Conservation (phyloP, 108 stramenopile genomes). For the Aurantiochytrium sp. region DNA sequence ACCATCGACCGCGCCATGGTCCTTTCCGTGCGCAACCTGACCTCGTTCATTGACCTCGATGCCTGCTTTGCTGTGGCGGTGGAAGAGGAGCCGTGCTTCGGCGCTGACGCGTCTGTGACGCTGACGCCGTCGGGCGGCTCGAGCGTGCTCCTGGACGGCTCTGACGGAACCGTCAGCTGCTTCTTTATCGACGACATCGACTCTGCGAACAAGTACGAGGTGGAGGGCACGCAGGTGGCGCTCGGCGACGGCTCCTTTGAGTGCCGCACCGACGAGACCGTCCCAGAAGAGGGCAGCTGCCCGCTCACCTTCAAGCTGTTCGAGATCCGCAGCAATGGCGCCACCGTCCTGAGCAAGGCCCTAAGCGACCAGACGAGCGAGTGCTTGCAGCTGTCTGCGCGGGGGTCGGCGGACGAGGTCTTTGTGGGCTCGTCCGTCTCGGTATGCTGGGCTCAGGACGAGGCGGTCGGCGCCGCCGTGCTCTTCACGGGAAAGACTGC, state of each 20-base stretch:
- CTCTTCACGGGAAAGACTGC: background rate
- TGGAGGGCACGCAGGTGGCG: background rate
- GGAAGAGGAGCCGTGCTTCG: background rate
- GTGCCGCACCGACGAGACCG: background rate
- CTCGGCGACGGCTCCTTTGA: background rate
- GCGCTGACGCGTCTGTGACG: background rate
- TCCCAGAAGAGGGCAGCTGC: background rate
- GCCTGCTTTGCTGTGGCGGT: background rate
- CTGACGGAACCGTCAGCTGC: background rate
- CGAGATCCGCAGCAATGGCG: background rate
- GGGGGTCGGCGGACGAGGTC: background rate
- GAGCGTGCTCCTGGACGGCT: background rate
- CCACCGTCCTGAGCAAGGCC: background rate
- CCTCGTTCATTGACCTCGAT: background rate
- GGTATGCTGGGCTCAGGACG: background rate
- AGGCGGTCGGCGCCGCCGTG: background rate
- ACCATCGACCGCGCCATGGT: background rate
- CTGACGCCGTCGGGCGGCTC: background rate
- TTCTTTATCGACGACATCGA: background rate
- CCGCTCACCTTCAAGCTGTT: background rate
- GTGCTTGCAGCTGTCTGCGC: background rate
- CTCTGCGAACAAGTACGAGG: background rate
- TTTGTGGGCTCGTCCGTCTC: background rate
- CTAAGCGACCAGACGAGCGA: background rate
- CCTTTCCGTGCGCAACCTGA: background rate